Evolutionary conservation across 805 yeast genomes (phyloP).

Genomic region (Candida succiphila): DNA sequence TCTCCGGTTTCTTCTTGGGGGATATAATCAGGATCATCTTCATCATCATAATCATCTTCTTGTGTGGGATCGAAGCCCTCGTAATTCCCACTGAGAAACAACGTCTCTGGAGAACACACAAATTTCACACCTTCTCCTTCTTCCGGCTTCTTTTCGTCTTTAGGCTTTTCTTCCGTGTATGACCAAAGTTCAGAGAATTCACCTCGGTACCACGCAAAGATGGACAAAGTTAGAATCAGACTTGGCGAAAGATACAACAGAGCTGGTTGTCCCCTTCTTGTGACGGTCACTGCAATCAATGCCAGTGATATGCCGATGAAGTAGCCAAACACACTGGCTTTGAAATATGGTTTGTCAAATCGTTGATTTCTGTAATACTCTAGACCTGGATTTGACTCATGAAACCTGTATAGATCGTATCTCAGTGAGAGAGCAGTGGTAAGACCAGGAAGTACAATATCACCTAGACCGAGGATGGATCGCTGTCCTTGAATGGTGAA

Average conservation of each 20-base stretch:
- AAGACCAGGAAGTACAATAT: constrained; percentile 51
- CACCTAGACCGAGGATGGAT: constrained; percentile 54
- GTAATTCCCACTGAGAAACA: not conserved
- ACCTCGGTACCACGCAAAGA: constrained; percentile 25
- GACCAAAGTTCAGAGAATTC: constrained; percentile 32
- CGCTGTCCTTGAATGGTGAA: constrained; percentile 13
- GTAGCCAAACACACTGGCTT: constrained; percentile 36
- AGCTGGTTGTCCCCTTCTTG: constrained; percentile 54
- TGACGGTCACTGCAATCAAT: constrained; percentile 26
- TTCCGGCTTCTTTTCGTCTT: constrained; percentile 6
- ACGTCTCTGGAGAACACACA: not conserved
- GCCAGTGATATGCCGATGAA: constrained; percentile 34
- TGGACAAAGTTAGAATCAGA: constrained; percentile 22
- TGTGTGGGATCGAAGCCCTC: not conserved
- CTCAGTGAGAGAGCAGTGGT: constrained; percentile 43
- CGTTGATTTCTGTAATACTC: constrained; percentile 30
- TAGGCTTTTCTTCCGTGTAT: constrained; percentile 21
- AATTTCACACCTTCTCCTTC: constrained; percentile 11
- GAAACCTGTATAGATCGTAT: constrained; percentile 37
- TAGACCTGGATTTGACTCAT: constrained; percentile 18
- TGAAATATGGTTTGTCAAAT: constrained; percentile 37
- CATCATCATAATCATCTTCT: constrained; percentile 2
- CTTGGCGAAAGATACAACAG: constrained; percentile 52
- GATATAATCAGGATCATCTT: not conserved
- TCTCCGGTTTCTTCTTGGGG: no score